Conservation (phyloP, 2,329 filamentous ascomycete genomes). For the Colletotrichum gigasporum region DNA sequence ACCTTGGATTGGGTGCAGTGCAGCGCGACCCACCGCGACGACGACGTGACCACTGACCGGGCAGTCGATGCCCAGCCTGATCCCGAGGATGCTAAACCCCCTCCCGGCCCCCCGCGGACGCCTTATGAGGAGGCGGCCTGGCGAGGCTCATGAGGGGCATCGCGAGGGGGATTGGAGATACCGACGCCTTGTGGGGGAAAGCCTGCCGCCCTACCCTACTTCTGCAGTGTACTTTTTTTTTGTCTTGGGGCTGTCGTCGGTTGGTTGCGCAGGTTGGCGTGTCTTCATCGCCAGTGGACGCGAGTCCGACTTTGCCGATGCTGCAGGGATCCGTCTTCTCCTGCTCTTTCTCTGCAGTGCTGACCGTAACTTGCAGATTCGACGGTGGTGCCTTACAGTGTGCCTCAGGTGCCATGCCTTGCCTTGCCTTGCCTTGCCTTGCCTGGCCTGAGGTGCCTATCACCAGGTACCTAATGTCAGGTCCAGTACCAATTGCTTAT, state of each 20-base stretch:
- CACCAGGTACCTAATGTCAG: too few relatives aligned
- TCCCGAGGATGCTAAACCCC: neutral
- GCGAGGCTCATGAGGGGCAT: neutral
- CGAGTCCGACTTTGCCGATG: neutral
- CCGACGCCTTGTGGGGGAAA: neutral
- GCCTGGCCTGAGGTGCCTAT: neutral
- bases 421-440: too few relatives aligned
- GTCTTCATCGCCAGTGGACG: too few relatives aligned
- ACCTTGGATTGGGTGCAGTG: too few relatives aligned
- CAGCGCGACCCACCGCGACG: too few relatives aligned
- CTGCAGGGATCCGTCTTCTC: neutral
- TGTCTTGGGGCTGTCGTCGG: neutral
- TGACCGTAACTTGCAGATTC: too few relatives aligned
- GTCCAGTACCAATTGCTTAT: too few relatives aligned
- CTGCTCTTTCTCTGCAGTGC: neutral
- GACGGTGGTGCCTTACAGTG: neutral
- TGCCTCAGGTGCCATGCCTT: neutral
- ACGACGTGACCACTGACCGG: too few relatives aligned
- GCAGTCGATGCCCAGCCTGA: neutral
- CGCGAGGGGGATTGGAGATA: conserved; percentile 1
- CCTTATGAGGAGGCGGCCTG: conserved; percentile 11
- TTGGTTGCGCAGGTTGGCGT: neutral
- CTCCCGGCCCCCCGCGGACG: conserved; percentile 10
- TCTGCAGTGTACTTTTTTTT: conserved; percentile 15
- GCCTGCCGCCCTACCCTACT: neutral